Conservation (phyloP, 768 basidiomycete genomes). For the Agaricus blazei region DNA sequence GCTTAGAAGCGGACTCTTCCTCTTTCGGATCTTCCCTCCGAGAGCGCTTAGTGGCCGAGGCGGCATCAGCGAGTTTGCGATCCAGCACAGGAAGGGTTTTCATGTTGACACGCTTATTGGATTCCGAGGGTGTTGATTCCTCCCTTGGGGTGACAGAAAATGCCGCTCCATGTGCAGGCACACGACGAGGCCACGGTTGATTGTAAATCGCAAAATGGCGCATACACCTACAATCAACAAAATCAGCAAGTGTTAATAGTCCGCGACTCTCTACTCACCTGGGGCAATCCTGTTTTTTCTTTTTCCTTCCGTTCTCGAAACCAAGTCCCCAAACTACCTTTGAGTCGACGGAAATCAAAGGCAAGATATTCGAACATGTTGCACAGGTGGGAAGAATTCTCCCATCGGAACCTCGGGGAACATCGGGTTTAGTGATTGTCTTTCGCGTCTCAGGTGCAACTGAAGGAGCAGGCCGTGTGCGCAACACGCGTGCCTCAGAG, state of each 20-base stretch:
- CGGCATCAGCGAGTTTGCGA: slow-evolving; percentile 46
- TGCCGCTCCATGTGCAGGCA: slow-evolving; percentile 41
- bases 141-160: slow-evolving; percentile 47
- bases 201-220: slow-evolving; percentile 78
- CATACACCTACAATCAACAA: slow-evolving; percentile 51
- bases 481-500: slow-evolving; percentile 45
- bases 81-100: slow-evolving; percentile 48
- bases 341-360: slow-evolving; percentile 71
- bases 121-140: slow-evolving; percentile 42
- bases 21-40: slow-evolving; percentile 20
- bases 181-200: slow-evolving; percentile 64
- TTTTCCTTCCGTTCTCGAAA: slow-evolving; percentile 47
- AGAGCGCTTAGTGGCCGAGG: slow-evolving; percentile 24
- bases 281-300: slow-evolving; percentile 69
- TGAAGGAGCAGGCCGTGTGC: slow-evolving; percentile 38
- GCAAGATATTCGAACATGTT: slow-evolving; percentile 67
- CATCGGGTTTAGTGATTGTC: slow-evolving; percentile 31
- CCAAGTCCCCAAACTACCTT: slow-evolving; percentile 72
- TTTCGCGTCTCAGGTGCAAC: slow-evolving; percentile 23
- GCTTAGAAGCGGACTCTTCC: slow-evolving; percentile 37
- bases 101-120: slow-evolving; percentile 44
- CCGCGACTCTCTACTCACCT: slow-evolving; percentile 41
- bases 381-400: slow-evolving; percentile 64
- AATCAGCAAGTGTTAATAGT: not conserved
- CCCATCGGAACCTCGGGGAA: slow-evolving; percentile 58